These are phyloP conservation scores for Colletotrichum chrysophilum DNA, from an alignment of 2,329 filamentous ascomycete species.

Conservation along the genomic window DNA sequence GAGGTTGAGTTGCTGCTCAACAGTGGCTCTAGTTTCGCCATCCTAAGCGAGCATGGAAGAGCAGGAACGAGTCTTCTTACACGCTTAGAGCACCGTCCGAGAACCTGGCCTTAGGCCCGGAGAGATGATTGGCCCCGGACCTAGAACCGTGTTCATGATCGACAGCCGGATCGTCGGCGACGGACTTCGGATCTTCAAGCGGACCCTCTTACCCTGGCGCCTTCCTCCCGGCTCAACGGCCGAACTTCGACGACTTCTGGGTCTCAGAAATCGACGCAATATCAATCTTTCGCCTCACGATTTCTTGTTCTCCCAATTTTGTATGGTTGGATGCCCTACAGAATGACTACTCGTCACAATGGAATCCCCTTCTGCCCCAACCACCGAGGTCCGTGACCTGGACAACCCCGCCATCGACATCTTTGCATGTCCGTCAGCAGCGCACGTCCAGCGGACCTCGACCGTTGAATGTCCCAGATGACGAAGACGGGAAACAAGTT, in stretches of 20 bases:
- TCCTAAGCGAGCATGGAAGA: not conserved
- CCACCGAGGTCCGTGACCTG: constrained; percentile 3
- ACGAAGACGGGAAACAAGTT: not conserved
- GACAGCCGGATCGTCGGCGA: not conserved
- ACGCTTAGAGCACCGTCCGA: not conserved
- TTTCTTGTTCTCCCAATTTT: not conserved
- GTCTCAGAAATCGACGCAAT: not conserved
- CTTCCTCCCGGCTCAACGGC: not conserved
- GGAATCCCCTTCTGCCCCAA: not conserved
- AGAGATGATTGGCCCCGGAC: not conserved
- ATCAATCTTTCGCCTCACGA: not conserved
- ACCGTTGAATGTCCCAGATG: constrained; percentile 7
- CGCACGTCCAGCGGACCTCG: constrained; percentile 9
- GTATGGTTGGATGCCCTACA: not conserved
- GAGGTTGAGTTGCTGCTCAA: not conserved
- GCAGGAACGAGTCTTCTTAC: not conserved
- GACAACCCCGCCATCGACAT: not conserved
- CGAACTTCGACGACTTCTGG: not conserved
- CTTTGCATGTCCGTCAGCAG: not conserved
- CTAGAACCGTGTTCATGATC: not conserved
- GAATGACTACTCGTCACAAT: not conserved
- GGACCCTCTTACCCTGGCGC: not conserved
- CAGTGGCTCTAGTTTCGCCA: not conserved
- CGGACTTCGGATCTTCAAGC: not conserved
- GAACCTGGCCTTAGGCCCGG: not conserved